Evolutionary conservation across 2,329 filamentous ascomycete species (phyloP).

Genomic region (Drechslerella stenobrocha): DNA sequence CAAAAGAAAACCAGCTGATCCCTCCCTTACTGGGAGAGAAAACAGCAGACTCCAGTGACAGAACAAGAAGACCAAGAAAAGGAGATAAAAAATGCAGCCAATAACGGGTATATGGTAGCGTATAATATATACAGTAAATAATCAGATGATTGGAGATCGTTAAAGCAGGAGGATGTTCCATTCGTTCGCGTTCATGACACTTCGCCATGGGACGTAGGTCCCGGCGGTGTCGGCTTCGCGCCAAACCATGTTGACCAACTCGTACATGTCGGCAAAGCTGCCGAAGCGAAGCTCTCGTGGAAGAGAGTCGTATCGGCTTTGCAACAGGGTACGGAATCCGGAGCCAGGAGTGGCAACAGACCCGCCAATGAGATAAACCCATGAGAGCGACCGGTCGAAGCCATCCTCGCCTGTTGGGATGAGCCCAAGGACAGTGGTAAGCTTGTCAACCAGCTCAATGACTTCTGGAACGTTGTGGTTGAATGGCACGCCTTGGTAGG

Average conservation of each 20-base stretch:
- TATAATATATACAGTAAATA: slow-evolving; percentile 45
- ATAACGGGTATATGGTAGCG: slow-evolving; percentile 44
- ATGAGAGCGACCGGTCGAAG: slow-evolving; percentile 86
- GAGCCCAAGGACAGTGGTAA: slow-evolving; percentile 74
- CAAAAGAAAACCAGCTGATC: slow-evolving; percentile 20
- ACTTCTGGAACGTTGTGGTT: slow-evolving; percentile 73
- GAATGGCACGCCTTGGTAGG: slow-evolving; percentile 61
- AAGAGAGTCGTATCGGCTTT: slow-evolving; percentile 72
- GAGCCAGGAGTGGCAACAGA: slow-evolving; percentile 73
- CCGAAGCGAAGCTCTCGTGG: slow-evolving; percentile 78
- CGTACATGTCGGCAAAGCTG: slow-evolving; percentile 80
- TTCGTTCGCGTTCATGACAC: slow-evolving; percentile 85
- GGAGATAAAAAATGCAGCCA: slow-evolving; percentile 15
- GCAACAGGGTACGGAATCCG: slow-evolving; percentile 75
- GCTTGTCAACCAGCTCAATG: slow-evolving; percentile 74
- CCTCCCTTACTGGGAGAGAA: background rate
- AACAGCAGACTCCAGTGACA: background rate
- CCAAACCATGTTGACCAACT: slow-evolving; percentile 83
- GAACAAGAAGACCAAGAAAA: slow-evolving; percentile 1
- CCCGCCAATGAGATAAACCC: slow-evolving; percentile 88
- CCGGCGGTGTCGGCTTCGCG: slow-evolving; percentile 67
- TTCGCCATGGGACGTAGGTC: slow-evolving; percentile 81
- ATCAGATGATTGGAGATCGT: slow-evolving; percentile 48
- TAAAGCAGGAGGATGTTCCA: slow-evolving; percentile 94
- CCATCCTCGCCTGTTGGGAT: slow-evolving; percentile 80